Evolutionary conservation across 306 rosid genomes (phyloP), one percentile per base, ranked within the genome.

Genomic region (Lagenaria siceraria): DNA sequence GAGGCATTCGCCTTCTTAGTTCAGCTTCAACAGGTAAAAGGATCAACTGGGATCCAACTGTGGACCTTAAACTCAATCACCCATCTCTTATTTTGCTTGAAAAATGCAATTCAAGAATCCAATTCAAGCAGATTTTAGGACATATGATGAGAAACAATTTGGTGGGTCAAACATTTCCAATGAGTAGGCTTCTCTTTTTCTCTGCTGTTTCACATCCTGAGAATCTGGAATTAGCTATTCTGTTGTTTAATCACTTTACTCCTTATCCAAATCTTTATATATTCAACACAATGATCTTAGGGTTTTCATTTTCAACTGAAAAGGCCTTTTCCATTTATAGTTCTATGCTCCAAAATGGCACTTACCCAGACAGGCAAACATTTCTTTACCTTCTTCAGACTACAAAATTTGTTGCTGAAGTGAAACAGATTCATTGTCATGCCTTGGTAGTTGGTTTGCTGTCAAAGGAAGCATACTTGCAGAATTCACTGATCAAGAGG

Each of bases 121-220:
- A 86, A 79, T 88, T 86, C 81, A 83, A 84, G 62, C 88, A 88
- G 83, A 85, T 88, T 49, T 63, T 86, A 59, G 90, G 86, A 10
- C 85, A 86, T 54, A 82, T 83, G 66, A 88, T 88, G 89, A 88
- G 88, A 65, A 58, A 51, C 74, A 72, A 81, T 77, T 86, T 86
- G 35, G 74, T 84, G 21, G 86, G 90, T n/a, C 83, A 72, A 75
- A 88, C 90, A 48, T 88, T 88, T 84, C 90, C 90, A 3, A 85
- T 88, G 92, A 88, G 92, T 84, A 83, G 92, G 80, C 87, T 86
- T 71, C 84, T 88, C 10, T 77, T 84, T n/a, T 88, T 86, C 77
- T 88, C 87, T 6, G 88, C 90, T 10, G 76, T 84, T 79, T 80
- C 90, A 49, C 77, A 83, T 77, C 88, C 87, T 40, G 84, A 86